Conservation (phyloP, 108 stramenopile genomes). For the Fragilaria crotonensis region DNA sequence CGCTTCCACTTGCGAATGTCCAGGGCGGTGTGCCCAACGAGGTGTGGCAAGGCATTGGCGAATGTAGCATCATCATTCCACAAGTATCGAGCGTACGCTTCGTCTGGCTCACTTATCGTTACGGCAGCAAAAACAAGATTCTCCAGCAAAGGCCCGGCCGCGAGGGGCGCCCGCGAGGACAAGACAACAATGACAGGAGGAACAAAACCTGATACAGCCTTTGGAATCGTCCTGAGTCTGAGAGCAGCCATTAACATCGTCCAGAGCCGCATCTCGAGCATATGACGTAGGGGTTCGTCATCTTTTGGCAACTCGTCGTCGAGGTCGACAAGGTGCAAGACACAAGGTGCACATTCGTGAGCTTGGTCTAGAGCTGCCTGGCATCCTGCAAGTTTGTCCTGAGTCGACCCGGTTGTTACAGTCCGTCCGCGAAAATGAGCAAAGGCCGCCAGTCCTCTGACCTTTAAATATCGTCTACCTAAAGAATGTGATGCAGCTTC, state of each 20-base stretch:
- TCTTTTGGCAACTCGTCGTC: constrained; percentile 51
- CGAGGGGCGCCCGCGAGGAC: constrained; percentile 37
- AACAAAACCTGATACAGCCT: not conserved
- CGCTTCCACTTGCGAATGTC: constrained; percentile 26
- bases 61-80: constrained; percentile 28
- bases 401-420: constrained; percentile 38
- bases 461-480: constrained; percentile 50
- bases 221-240: not conserved
- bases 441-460: constrained; percentile 67
- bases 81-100: constrained; percentile 40
- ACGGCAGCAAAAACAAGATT: constrained; percentile 44
- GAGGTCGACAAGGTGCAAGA: constrained; percentile 53
- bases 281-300: constrained; percentile 36
- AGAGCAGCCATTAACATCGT: constrained; percentile 18
- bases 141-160: constrained; percentile 48
- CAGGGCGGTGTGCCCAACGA: constrained; percentile 23
- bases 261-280: constrained; percentile 54
- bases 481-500: constrained; percentile 50
- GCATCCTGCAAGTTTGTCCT: constrained; percentile 61
- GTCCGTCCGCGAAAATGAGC: constrained; percentile 24
- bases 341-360: constrained; percentile 40
- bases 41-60: constrained; percentile 1
- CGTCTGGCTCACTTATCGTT: constrained; percentile 36
- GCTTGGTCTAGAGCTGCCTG: constrained; percentile 53
- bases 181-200: constrained; percentile 49